Base-by-base conservation (phyloP, 2,329 filamentous ascomycete genomes). In the Drechslerella coelobrocha region DNA sequence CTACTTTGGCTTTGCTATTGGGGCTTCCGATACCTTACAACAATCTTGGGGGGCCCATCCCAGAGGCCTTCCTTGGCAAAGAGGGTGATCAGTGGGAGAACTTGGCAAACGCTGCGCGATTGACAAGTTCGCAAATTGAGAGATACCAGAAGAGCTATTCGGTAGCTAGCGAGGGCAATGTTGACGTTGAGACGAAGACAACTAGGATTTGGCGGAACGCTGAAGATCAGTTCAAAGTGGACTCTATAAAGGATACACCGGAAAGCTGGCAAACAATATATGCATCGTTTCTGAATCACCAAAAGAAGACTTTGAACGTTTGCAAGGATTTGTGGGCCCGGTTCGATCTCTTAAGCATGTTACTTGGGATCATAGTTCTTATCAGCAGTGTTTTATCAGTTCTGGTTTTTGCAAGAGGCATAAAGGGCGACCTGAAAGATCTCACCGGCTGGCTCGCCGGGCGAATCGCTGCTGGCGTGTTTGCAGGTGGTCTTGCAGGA, bases 1-100 rank as follows among this genome's bases (percentile, higher is more conserved):
- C 94, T 2, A 99, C 94, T 0, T 80, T 99, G 27, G 88, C 93
- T 0, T 82, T 99, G 34, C 84, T 99, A 0, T 82, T 99, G 1
- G 94, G 94, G 7, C 84, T 97, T 71, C 93, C 94, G 0, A 92
- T 99, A 71, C 94, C 94, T 0, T 99, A 91, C 82, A 99, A 97
- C 78, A 99, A 94, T 77, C 84, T 99, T 5, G 94, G 94, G 54
- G 87, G 85, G 5, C 94, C 94, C 0, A 97, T 99, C 72, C 90
- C 96, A 74, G 94, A 99, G 79, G 92, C 92, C 1, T 99, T 99
- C 79, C 84, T 88, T 17, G 90, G 90, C 0, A 79, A 81, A 1
- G 83, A 84, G 21, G 89, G 89, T 27, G 84, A 85, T 31, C 84
- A 91, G 69, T 94, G 88, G 85, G 82, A 86, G 50, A 94, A 90